Conservation (phyloP, 345 rosid species). For the Abelmoschus esculentus region DNA sequence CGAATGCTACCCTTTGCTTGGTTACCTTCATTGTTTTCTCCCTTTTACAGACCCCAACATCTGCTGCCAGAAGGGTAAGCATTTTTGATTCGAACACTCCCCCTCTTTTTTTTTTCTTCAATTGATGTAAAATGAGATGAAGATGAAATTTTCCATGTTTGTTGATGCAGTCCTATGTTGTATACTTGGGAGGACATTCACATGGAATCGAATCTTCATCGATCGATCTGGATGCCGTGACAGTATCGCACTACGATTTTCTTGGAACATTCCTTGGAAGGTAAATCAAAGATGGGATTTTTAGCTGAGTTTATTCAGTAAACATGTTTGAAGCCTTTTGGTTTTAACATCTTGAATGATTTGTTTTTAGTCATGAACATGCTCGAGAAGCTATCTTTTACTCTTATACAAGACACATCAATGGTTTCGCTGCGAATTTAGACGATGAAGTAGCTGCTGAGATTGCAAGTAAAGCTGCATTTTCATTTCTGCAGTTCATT, state of each 20-base stretch:
- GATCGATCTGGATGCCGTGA: conserved; percentile 34
- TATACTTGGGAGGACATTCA: conserved; percentile 72
- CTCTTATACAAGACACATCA: conserved; percentile 72
- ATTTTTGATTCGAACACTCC: not conserved
- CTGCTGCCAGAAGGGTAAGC: conserved; percentile 43
- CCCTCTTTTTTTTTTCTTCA: not conserved
- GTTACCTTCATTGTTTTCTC: conserved; percentile 23
- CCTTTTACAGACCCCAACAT: conserved; percentile 20
- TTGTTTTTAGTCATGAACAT: conserved; percentile 29
- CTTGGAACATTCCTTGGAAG: conserved; percentile 66
- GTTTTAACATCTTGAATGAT: not conserved
- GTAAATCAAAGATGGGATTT: conserved; percentile 15
- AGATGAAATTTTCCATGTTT: not conserved
- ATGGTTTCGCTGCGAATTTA: conserved; percentile 74
- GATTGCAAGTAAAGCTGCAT: conserved; percentile 39
- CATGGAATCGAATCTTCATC: conserved; percentile 36
- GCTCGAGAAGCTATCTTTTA: conserved; percentile 56
- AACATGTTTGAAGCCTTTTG: not conserved
- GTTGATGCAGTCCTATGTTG: conserved; percentile 43
- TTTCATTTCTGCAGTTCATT: not conserved
- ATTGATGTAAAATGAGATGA: not conserved
- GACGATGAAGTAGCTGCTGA: conserved; percentile 48
- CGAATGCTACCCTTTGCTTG: conserved; percentile 15
- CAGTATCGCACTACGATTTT: conserved; percentile 47
- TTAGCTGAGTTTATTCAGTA: not conserved